phyloP scores from a whole-genome alignment of 352 stramenopile genomes.

The Pythium phragmiticola region DNA sequence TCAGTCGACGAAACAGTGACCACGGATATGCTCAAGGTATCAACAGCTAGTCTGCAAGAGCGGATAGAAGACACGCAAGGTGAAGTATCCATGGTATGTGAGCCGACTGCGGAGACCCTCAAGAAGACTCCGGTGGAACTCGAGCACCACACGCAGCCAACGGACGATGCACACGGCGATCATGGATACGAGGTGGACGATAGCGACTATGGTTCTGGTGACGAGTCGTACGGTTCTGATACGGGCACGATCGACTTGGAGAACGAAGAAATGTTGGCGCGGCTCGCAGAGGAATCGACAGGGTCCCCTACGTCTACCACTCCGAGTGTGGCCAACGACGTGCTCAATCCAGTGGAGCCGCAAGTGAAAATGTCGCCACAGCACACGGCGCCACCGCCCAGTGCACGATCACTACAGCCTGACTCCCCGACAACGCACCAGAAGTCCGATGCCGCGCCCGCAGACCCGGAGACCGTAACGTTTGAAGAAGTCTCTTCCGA shows the following conservation, averaged over 20 bases:
- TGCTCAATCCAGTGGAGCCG: constrained; percentile 20
- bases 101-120: background rate
- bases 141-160: background rate
- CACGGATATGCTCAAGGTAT: constrained; percentile 11
- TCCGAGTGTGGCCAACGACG: background rate
- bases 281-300: background rate
- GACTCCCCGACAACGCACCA: background rate
- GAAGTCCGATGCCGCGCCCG: background rate
- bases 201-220: background rate
- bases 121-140: background rate
- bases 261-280: constrained; percentile 2
- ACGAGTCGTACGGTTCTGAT: constrained; percentile 11
- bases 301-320: background rate
- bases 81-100: background rate
- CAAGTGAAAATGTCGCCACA: constrained; percentile 21
- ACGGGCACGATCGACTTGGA: constrained; percentile 23
- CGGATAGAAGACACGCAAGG: background rate
- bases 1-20: background rate
- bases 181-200: constrained; percentile 17
- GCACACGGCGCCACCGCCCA: constrained; percentile 4
- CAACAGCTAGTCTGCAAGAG: constrained; percentile 3
- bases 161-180: background rate
- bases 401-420: background rate
- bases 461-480: constrained; percentile 13
- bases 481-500: constrained; percentile 26